phyloP scores from a whole-genome alignment of 164 flowering plant genomes.

The Platanus orientalis region DNA sequence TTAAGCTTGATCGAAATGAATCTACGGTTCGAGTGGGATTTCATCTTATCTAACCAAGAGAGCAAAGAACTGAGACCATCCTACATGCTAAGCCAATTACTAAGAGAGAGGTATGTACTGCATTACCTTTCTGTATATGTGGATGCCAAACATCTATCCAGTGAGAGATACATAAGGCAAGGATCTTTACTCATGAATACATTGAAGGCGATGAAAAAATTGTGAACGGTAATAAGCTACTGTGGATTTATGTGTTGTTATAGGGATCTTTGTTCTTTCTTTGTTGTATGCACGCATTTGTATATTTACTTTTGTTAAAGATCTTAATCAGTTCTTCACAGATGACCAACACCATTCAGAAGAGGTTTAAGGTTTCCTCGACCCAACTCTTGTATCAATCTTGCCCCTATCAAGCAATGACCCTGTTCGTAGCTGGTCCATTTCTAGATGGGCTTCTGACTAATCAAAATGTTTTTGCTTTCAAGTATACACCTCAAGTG shows the following conservation, averaged over 20 bases:
- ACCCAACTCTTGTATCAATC: slow-evolving; percentile 96
- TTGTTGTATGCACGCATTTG: background rate
- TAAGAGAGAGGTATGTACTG: background rate
- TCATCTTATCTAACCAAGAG: no score
- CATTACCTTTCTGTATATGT: background rate
- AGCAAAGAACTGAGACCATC: no score
- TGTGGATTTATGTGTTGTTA: no score
- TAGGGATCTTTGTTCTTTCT: no score
- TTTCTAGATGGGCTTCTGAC: slow-evolving; percentile 85
- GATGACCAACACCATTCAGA: slow-evolving; percentile 98
- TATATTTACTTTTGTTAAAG: slow-evolving; percentile 20
- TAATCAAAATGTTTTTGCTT: slow-evolving; percentile 74
- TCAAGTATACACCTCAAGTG: slow-evolving; percentile 81
- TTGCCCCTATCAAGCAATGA: slow-evolving; percentile 81
- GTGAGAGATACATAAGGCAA: background rate
- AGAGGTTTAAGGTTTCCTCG: slow-evolving; percentile 90
- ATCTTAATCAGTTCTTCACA: slow-evolving; percentile 45
- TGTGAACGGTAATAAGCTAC: background rate
- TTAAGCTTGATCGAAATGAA: no score
- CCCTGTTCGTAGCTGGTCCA: slow-evolving; percentile 74
- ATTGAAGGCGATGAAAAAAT: background rate
- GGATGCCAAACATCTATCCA: background rate
- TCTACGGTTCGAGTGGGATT: no score
- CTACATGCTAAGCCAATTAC: no score
- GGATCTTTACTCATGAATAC: background rate